Evolutionary conservation across 805 yeast species (phyloP), one percentile per base, ranked within the genome.

Genomic region (Metschnikowia peoriensis): DNA sequence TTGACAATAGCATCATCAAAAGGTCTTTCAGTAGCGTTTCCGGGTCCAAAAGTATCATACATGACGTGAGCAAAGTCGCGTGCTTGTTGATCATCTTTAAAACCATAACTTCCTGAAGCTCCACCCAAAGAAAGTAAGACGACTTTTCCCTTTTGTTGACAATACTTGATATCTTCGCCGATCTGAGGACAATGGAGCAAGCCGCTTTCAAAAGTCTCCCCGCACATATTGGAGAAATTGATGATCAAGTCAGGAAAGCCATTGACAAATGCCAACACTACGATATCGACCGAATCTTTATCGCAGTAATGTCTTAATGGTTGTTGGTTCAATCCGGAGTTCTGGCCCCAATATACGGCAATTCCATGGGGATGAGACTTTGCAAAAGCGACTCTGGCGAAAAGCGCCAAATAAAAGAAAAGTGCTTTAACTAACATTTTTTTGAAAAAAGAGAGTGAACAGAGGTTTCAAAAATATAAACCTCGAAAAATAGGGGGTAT

Each of bases 281-380:
- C 75, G 49, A 88, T 83, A 61, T 89, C 96, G 28, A 88, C 90
- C 45, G 82, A 78, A 50, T 82, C 80, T 47, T 83, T 76, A 53
- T 76, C 73, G 76, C 97, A 90, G 73, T 89, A 89, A 45, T 66
- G 50, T 38, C 60, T 58, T 59, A 75, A 62, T 28, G 65, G 46
- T 51, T 72, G 70, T 60, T 81, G 84, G 44, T 60, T 44, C 10
- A 80, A 84, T 46, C 50, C 50, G 14, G 93, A 83, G 61, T 82
- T 81, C 70, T 90, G 96, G 49, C 97, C 97, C 97, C 97, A 90
- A 71, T 90, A 90, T 7, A 88, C 76, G 22, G 86, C 97, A 38
- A 89, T 81, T 58, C 88, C 49, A 32, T 46, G 46, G n/a, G 35
- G 40, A 9, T 44, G 47, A 7, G 47, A 10, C 4, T 14, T 34